Base-by-base conservation (phyloP, 1,284 basidiomycete species). In the Ustilago shanxiensis region DNA sequence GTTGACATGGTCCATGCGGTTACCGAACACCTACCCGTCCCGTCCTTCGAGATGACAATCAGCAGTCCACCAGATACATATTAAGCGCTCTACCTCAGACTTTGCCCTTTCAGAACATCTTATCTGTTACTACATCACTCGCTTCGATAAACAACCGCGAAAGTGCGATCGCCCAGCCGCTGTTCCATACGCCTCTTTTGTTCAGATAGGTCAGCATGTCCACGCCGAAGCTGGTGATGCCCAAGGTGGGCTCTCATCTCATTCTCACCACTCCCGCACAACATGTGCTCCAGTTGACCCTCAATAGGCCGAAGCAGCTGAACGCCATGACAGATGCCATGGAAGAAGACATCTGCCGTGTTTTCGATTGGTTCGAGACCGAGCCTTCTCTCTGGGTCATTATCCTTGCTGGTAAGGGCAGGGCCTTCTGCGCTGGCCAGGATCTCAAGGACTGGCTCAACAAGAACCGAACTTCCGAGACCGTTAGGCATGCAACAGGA, bases 351-450 rank as follows among this genome's bases (percentile, higher is more conserved):
- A 84, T 94, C 37, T 86, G 88, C 58, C 81, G 74, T 2, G 83
- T 92, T 1, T 87, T 95, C 45, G 89, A 91, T 70, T 95, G 93
- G 92, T 93, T 93, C 79, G 92, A 94, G 77, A 86, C 89, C 2
- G 91, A 93, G 68, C 89, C 91, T 2, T 87, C 88, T 35, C 86
- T 95, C 6, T 95, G 93, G 93, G 91, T 92, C 11, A 90, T 89
- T 44, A 89, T 95, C 80, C 83, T 95, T 47, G 93, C 93, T 29
- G 93, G 93, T 14, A 89, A 89, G 66, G 93, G 92, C 3, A 89
- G 91, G 49, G 86, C 90, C 0, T 95, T 95, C 87, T 94, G 93
- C 79, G 93, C 93, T 2, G 81, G 81, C 29, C 79, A 80, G 52
- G 79, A 80, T 29, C 77, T 82, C 61, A 80, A 74, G 26, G 69